These are phyloP conservation scores for Penicillium digitatum DNA, from an alignment of 2,329 filamentous ascomycete species.

Conservation along the genomic window DNA sequence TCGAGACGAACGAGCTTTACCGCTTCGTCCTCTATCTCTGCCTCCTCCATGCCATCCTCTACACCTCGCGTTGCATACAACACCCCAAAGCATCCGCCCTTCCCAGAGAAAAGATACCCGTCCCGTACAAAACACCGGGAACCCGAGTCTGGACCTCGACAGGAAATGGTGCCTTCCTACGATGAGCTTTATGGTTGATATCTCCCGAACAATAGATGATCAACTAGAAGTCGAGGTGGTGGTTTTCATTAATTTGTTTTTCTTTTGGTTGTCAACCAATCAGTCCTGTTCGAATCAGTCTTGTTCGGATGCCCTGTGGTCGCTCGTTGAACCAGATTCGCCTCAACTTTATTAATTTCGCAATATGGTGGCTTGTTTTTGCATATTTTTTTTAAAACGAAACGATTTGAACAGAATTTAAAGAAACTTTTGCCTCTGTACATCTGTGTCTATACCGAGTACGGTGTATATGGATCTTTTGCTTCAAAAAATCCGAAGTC, in stretches of 20 bases:
- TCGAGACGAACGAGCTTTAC: constrained; percentile 35
- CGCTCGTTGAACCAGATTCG: neutral
- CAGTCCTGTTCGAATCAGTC: neutral
- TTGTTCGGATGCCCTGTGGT: neutral
- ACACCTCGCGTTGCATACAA: constrained; percentile 24
- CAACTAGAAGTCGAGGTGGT: constrained; percentile 5
- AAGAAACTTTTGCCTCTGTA: neutral
- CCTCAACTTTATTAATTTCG: neutral
- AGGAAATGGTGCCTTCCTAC: constrained; percentile 38
- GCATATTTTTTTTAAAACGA: too few relatives aligned
- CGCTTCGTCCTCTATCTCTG: constrained; percentile 25
- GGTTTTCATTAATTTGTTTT: neutral
- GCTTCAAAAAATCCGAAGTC: neutral
- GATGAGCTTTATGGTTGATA: constrained; percentile 39
- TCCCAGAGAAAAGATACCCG: constrained; percentile 22
- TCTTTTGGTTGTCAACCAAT: neutral
- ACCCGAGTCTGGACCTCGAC: constrained; percentile 17
- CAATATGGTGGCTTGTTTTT: constrained; percentile 2
- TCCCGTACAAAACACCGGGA: constrained; percentile 20
- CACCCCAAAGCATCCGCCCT: neutral
- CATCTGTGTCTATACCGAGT: neutral
- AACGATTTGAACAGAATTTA: neutral
- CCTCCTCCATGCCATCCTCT: constrained; percentile 26
- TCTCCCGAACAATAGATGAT: neutral
- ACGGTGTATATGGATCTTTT: neutral